Evolutionary conservation across 768 basidiomycete species (phyloP).

Genomic region (Lyophyllum shimeji): DNA sequence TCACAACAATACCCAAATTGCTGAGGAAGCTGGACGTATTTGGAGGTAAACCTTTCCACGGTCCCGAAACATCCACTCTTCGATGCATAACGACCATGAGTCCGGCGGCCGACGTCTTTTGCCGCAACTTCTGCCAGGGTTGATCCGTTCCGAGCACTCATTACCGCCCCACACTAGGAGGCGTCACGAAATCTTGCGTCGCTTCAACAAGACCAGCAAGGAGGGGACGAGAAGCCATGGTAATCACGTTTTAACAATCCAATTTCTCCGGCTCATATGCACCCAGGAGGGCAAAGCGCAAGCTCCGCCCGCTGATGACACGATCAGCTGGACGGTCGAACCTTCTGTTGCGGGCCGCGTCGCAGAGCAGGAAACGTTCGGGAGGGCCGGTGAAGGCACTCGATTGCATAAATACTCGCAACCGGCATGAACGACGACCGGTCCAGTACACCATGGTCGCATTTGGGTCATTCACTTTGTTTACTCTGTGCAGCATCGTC

Average conservation of each 20-base stretch:
- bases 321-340: background rate
- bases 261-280: background rate
- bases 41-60: too few relatives aligned
- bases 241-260: background rate
- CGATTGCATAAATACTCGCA: background rate
- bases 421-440: background rate
- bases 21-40: too few relatives aligned
- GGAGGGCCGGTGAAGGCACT: background rate
- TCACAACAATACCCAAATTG: too few relatives aligned
- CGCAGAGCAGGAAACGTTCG: background rate
- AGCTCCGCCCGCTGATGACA: background rate
- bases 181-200: too few relatives aligned
- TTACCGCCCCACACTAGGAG: too few relatives aligned
- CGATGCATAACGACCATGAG: too few relatives aligned
- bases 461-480: background rate
- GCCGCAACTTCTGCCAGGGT: too few relatives aligned
- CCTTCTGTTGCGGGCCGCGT: background rate
- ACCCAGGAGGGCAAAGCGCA: background rate
- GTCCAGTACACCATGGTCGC: background rate
- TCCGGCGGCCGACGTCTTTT: too few relatives aligned
- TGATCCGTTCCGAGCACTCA: too few relatives aligned
- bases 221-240: background rate
- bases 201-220: background rate
- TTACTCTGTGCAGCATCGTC: background rate
- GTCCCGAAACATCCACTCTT: too few relatives aligned